Evolutionary conservation across 108 stramenopile species (phyloP), one percentile per base, ranked within the genome.

Genomic region (Cyclostephanos invisitatus): DNA sequence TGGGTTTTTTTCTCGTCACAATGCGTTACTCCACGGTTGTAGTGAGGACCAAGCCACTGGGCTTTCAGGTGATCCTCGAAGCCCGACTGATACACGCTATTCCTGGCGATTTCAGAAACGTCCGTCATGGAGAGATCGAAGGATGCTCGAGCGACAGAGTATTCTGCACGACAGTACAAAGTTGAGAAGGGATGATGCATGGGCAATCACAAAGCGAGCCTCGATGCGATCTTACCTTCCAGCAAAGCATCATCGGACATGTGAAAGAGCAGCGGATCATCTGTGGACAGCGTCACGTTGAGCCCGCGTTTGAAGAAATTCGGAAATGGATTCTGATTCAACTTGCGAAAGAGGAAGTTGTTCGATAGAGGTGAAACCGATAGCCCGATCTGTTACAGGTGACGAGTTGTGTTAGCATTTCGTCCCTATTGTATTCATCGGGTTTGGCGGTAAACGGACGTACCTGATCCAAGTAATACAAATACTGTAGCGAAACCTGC

Each of bases 281-380:
- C 99, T 21, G 99, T 99, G 7, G 97, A 97, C 11, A 99, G 72
- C 5, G 97, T 94, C 20, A 99, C 96, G 77, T 99, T 98, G 68
- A 99, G 67, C 7, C 98, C 97, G 27, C 88, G 62, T 36, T 70
- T 80, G 75, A 94, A 93, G 51, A 90, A 88, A 67, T 96, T 95
- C 5, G 91, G 91, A 66, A 99, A 99, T 1, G 98, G 98, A 74
- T 91, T 97, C 12, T 87, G 74, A 24, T 77, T 78, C 49, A 99
- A 98, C 66, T 98, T 98, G 7, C 98, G 77, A 70, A 99, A 99
- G 32, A 99, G 91, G 74, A 96, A 97, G 84, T 98, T 98, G 89
- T 99, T 99, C 21, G 95, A 96, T 20, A 98, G 85, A 1, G 99
- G 99, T 28, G 86, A 85, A 66, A 97, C 85, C 0, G 95, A 94